These are phyloP conservation scores for Closterium sp. DNA, from an alignment of 139 green algal species.

Conservation along the genomic window DNA sequence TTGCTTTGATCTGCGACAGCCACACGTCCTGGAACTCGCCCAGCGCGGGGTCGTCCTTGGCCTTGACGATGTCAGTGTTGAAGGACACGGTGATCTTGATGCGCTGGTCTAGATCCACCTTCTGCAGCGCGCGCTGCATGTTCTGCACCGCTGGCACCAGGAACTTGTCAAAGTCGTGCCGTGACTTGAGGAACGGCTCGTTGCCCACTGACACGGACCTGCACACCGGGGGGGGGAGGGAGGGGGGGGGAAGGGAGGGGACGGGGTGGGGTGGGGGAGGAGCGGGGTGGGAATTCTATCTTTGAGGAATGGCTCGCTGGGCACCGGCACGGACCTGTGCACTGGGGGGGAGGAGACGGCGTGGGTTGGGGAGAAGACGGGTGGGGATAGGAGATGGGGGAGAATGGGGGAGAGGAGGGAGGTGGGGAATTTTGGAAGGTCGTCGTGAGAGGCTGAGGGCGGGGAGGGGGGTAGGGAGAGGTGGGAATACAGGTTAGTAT, in stretches of 20 bases:
- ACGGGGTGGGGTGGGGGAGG: neutral
- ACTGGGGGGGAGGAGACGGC: no score
- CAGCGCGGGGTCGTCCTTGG: neutral
- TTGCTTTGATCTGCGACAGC: neutral
- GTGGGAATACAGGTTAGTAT: neutral
- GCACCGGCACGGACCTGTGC: no score
- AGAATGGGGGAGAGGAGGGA: neutral
- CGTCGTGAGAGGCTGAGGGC: no score
- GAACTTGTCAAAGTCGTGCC: conserved; percentile 13
- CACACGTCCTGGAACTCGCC: conserved; percentile 1
- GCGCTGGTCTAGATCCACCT: neutral
- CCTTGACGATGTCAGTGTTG: conserved; percentile 8
- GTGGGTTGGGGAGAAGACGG: no score
- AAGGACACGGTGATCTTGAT: conserved; percentile 33
- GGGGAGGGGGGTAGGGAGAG: neutral
- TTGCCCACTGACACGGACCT: conserved; percentile 24
- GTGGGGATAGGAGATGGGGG: neutral
- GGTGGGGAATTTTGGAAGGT: no score
- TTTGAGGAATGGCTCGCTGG: neutral
- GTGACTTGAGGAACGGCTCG: conserved; percentile 6
- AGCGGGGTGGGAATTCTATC: neutral
- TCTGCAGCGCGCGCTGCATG: conserved; percentile 4
- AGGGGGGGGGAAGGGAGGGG: neutral
- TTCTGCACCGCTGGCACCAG: conserved; percentile 23
- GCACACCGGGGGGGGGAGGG: neutral